These are phyloP conservation scores for Pestalotiopsis sp. DNA, from an alignment of 2,329 filamentous ascomycete genomes.

Conservation along the genomic window DNA sequence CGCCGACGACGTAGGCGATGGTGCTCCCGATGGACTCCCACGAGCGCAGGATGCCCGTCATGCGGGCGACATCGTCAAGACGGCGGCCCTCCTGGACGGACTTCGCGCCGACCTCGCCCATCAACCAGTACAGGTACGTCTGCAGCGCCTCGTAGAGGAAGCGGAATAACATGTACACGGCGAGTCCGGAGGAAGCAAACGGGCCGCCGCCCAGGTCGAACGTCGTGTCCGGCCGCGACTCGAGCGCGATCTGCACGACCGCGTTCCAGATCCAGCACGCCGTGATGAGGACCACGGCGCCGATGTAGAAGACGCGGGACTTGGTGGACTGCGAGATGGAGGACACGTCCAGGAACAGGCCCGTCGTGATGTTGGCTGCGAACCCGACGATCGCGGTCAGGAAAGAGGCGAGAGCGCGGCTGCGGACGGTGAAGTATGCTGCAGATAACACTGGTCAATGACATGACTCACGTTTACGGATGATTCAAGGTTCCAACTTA, in stretches of 20 bases:
- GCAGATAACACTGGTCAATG: not conserved
- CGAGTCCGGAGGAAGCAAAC: not conserved
- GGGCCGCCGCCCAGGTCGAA: constrained; percentile 2
- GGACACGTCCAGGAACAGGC: not conserved
- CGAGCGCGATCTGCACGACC: not conserved
- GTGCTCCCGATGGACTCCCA: constrained; percentile 7
- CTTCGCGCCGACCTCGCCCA: not conserved
- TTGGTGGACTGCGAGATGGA: not conserved
- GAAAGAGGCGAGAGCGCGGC: constrained; percentile 1
- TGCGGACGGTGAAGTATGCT: constrained; percentile 6
- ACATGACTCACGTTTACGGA: not conserved
- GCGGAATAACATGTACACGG: constrained; percentile 5
- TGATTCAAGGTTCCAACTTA: not conserved
- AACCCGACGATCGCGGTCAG: constrained; percentile 1
- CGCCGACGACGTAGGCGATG: not conserved
- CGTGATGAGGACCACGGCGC: not conserved
- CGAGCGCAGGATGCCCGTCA: constrained; percentile 2
- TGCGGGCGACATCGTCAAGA: not conserved
- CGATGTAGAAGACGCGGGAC: not conserved
- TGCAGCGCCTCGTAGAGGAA: constrained; percentile 8
- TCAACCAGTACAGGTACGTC: constrained; percentile 5
- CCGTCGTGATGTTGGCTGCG: not conserved
- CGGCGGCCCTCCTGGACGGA: not conserved
- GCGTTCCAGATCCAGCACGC: constrained; percentile 9
- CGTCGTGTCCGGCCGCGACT: not conserved